Evolutionary conservation across 2,329 filamentous ascomycete genomes (phyloP), one percentile per base, ranked within the genome.

Genomic region (Nigrospora osmanthi): DNA sequence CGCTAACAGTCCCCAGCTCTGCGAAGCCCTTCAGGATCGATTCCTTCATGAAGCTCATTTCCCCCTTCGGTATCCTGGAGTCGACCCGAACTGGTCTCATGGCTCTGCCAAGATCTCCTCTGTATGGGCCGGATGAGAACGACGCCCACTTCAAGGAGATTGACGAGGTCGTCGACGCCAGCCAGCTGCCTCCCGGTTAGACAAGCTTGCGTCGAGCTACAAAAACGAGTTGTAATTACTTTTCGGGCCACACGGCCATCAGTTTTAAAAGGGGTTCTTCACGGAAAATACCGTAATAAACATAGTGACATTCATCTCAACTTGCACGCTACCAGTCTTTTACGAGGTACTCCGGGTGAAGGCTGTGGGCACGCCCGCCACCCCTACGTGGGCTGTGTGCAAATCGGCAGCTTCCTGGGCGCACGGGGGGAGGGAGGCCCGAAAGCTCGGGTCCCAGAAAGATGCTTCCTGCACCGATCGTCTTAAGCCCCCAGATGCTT

Each of bases 31-130:
- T 76, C 50, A 85, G 93, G 68, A 95, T 98, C 61, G 89, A 98
- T 69, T 95, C 89, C 2, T 98, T 96, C 75, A 85, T 98, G 70
- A 98, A 97, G 72, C 78, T 98, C 50, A 83, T 98, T 60, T 77
- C 81, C 46, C 91, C 91, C 12, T 98, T 97, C 64, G 93, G 93
- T 61, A 95, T 98, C 56, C 78, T 98, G 42, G 93, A 98, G 71
- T 96, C 90, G 42, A 89, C 91, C 42, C 82, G 93, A 49, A 97
- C 93, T 47, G 93, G 93, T 65, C 77, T 98, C 47, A 98, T 97
- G 91, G 93, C 93, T 40, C 76, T 98, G 53, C 93, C 93, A 47
- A 85, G 93, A 54, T 95, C 93, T 33, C 93, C 93, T 35, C 80
- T 98, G 39, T 81, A 87, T 50, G 85, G 81, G 47, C 77, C 80